Percentiles rank a stretch among this genome's conserved stretches.
Conservation (phyloP, 768 basidiomycete species). For the Cubamyces sp. region DNA sequence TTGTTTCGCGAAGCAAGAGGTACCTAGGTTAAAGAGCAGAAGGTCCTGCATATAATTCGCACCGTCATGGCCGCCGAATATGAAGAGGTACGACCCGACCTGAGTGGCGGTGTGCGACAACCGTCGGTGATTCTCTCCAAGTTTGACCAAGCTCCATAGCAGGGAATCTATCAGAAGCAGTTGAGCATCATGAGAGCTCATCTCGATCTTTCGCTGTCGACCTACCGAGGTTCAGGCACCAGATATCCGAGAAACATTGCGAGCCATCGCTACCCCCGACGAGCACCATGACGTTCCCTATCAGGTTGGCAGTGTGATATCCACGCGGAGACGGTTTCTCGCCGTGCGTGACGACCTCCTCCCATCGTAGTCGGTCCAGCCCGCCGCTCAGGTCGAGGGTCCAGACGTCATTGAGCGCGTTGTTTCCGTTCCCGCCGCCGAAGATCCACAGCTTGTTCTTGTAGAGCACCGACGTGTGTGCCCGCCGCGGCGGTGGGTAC, state of each 20-base stretch:
- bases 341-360: conserved; percentile 58
- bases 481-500: conserved; percentile 63
- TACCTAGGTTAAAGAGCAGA: conserved; percentile 86
- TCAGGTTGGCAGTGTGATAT: conserved; percentile 89
- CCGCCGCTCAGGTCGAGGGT: conserved; percentile 66
- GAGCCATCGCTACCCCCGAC: conserved; percentile 91
- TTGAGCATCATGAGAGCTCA: conserved; percentile 35
- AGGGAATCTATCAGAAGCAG: conserved; percentile 31
- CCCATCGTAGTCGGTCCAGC: conserved; percentile 56
- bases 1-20: conserved; percentile 39
- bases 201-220: conserved; percentile 10
- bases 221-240: conserved; percentile 84
- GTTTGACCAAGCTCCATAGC: conserved; percentile 47
- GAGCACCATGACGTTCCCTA: conserved; percentile 84
- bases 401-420: conserved; percentile 92
- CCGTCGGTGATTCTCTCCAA: conserved; percentile 53
- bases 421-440: conserved; percentile 91
- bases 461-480: conserved; percentile 84
- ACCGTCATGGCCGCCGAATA: conserved; percentile 89
- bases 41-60: conserved; percentile 73
- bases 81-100: conserved; percentile 90
- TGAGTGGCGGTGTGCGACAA: conserved; percentile 87
- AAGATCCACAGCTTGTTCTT: conserved; percentile 79
- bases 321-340: conserved; percentile 67
- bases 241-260: conserved; percentile 87